Evolutionary conservation across 108 stramenopile species (phyloP), one percentile per base, ranked within the genome.

Genomic region (Bacterosira constricta): DNA sequence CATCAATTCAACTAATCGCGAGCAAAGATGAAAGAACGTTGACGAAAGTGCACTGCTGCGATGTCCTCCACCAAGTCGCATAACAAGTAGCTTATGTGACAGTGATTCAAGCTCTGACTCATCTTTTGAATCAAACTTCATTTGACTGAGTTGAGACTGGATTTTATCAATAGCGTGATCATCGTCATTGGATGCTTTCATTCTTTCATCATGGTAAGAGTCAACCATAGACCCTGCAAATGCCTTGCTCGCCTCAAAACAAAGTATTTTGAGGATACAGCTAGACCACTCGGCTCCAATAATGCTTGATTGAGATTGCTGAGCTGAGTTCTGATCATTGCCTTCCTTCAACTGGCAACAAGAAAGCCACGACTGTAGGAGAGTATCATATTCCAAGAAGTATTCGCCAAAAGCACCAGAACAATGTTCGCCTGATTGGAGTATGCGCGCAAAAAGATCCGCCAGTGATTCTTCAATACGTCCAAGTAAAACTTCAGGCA

Each of bases 281-380:
- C 64, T 57, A 27, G 69, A 66, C 77, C 77, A 79, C 30, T 60
- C 63, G 27, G 27, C 47, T 3, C 64, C 69, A 55, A 77, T 46
- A 17, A 25, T 62, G 25, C 42, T 49, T 2, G 35, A 39, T 27
- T 37, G 27, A 18, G 29, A 47, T 58, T 53, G 52, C 15, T 30
- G 52, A 15, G 30, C 29, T 34, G 54, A 23, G 29, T 32, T 49
- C 2, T 51, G 25, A 18, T 69, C 32, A 47, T 46, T 56, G 35
- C 38, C 56, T 6, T 17, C 20, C 35, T 10, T 46, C 31, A 79
- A 21, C 37, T 45, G 64, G 27, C 31, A 51, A 41, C 54, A 71
- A 44, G 69, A 46, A 64, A 71, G 37, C 77, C 77, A 79, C 18
- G 77, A 27, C 9, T 62, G 34, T 9, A 71, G 53, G 10, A 79